Percentiles rank a stretch among this genome's conserved stretches.
These are phyloP conservation scores for Hyphopichia homilentoma DNA, from an alignment of 805 yeast species.

Conservation along the genomic window DNA sequence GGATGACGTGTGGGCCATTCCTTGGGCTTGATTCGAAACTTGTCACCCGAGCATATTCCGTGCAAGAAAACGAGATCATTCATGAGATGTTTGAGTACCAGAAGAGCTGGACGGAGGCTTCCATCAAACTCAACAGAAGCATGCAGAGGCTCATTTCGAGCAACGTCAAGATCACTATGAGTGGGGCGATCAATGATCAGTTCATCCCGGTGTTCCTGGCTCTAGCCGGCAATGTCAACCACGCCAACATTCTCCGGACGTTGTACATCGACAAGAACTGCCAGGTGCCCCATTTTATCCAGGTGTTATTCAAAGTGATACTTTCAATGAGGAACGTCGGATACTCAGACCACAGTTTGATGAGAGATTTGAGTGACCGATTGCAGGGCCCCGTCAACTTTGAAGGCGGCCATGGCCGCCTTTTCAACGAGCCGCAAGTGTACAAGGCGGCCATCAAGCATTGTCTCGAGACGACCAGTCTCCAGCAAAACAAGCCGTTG, in stretches of 20 bases:
- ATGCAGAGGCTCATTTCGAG: conserved; percentile 15
- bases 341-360: conserved; percentile 24
- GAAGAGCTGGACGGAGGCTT: conserved; percentile 14
- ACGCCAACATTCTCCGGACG: conserved; percentile 35
- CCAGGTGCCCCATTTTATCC: conserved; percentile 26
- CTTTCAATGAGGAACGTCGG: conserved; percentile 35
- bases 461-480: conserved; percentile 34
- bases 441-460: conserved; percentile 28
- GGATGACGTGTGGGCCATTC: conserved; percentile 30
- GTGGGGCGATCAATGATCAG: conserved; percentile 33
- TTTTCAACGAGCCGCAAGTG: conserved; percentile 19
- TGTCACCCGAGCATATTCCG: conserved; percentile 34
- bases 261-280: conserved; percentile 11
- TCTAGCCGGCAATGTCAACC: conserved; percentile 23
- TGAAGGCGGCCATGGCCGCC: conserved; percentile 26
- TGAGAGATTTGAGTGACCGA: conserved; percentile 25
- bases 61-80: conserved; percentile 32
- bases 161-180: conserved; percentile 34
- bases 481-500: conserved; percentile 15
- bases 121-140: conserved; percentile 14
- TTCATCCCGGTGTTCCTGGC: conserved; percentile 34
- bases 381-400: conserved; percentile 20
- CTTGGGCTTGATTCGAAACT: conserved; percentile 29
- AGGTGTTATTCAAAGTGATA: conserved; percentile 22
- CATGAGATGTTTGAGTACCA: conserved; percentile 33